These are phyloP conservation scores for Ambrosia artemisiifolia DNA, from an alignment of 129 eudicot species.

Conservation along the genomic window DNA sequence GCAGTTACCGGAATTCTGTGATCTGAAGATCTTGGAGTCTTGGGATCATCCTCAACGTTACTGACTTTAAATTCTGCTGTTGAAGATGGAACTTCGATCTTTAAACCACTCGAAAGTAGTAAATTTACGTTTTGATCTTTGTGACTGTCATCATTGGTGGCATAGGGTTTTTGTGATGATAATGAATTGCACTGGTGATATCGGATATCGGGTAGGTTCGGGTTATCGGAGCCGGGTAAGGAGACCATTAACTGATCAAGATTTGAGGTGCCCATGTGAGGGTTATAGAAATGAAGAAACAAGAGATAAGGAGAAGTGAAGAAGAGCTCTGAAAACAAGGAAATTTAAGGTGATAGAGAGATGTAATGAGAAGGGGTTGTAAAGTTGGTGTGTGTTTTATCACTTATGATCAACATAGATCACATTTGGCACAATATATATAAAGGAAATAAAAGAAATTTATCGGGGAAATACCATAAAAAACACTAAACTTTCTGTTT, in stretches of 20 bases:
- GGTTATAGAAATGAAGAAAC: slow-evolving; percentile 14
- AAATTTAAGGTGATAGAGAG: slow-evolving; percentile 36
- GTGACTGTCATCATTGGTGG: background rate
- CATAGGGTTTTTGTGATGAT: slow-evolving; percentile 4
- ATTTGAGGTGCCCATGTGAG: slow-evolving; percentile 30
- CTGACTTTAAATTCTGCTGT: slow-evolving; percentile 1
- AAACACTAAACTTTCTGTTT: too few species aligned
- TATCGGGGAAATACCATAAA: too few species aligned
- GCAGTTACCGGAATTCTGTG: slow-evolving; percentile 21
- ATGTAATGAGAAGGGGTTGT: slow-evolving; percentile 19
- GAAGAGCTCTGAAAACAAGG: slow-evolving; percentile 26
- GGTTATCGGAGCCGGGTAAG: background rate
- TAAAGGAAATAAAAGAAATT: background rate
- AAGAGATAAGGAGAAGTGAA: slow-evolving; percentile 14
- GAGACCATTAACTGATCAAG: slow-evolving; percentile 8
- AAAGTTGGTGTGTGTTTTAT: slow-evolving; percentile 12
- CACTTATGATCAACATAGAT: slow-evolving; percentile 17
- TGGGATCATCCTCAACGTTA: slow-evolving; percentile 13
- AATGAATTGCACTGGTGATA: slow-evolving; percentile 19
- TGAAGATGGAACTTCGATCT: slow-evolving; percentile 10
- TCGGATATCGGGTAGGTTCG: slow-evolving; percentile 7
- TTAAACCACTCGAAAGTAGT: slow-evolving; percentile 1
- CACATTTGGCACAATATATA: slow-evolving; percentile 23
- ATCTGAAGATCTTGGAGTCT: slow-evolving; percentile 28
- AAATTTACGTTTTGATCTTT: slow-evolving; percentile 11